Base-by-base conservation (phyloP, 306 rosid genomes). In the Cotoneaster glaucophyllus region DNA sequence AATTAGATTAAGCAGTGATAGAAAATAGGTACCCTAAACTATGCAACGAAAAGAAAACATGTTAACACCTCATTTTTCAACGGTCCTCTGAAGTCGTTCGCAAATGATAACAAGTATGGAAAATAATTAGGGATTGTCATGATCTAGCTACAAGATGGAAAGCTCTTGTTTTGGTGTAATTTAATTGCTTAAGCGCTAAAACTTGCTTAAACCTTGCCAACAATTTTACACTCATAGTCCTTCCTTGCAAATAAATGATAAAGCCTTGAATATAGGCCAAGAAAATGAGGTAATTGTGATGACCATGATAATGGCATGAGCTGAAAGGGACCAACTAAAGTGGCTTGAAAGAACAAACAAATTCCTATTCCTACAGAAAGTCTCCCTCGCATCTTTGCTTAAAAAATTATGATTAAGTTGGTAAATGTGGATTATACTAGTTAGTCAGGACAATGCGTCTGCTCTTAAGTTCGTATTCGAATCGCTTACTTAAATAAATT, bases 181-280 rank as follows among this genome's bases (percentile, higher is more conserved):
- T 75, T 45, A 68, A 73, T 93, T 91, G 97, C 96, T 93, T 91
- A 58, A 91, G 94, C 96, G 97, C 86, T 74, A 93, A 93, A 88
- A 62, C 31, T 73, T 88, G 84, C 73, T 78, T 67, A 71, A 83
- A 79, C 53, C 81, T 70, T 48, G 76, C 63, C 17, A 22, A 41
- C 12, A 41, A 41, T 9, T 57, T 22, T 22, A 10, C 63, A 3
- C 11, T 22, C 5, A 37, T 22, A 12, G 10, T 54, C n/a, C 25
- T 18, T 18, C 4, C 24, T 7, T 57, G 21, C 57, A 14, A 4
- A 17, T 9, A 41, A 41, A 41, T 41, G 44, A 41, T 41, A 52
- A 17, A 52, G 57, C 21, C 7, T 52, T 52, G 57, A 52, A 52
- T 52, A 14, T 17, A 52, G 44, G 44, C 44, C 44, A 41, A 41